A percentile compares a stretch with the other conserved stretches of the same genome.
Evolutionary conservation across 192 early-diverging fungal species (phyloP).

Genomic region (Gryganskiella cystojenkinii): DNA sequence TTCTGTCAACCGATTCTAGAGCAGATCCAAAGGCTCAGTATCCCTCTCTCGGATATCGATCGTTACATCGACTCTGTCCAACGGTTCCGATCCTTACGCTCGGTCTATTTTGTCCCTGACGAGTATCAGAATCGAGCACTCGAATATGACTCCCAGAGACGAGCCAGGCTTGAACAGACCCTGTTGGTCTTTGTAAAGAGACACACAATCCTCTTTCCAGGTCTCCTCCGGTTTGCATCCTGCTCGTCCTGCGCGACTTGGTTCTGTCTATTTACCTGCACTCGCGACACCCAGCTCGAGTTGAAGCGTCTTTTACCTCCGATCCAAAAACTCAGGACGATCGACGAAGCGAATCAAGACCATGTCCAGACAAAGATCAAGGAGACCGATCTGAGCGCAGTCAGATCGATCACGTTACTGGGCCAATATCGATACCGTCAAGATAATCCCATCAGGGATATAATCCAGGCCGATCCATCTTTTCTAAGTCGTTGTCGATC

Average conservation of each 20-base stretch:
- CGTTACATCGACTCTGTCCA: background rate
- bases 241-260: background rate
- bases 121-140: background rate
- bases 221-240: background rate
- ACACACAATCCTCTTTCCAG: background rate
- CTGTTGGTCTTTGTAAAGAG: background rate
- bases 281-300: background rate
- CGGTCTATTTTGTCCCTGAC: background rate
- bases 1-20: background rate
- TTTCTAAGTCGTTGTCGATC: no score
- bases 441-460: no score
- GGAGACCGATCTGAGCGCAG: background rate
- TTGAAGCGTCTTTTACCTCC: background rate
- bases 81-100: background rate
- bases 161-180: background rate
- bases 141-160: background rate
- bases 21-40: background rate
- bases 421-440: no score
- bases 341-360: background rate
- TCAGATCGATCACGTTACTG: no score
- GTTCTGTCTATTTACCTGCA: background rate
- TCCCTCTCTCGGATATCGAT: background rate
- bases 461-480: no score
- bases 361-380: background rate
- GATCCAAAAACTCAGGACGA: background rate